A percentile compares a stretch with the other conserved stretches of the same genome.
Evolutionary conservation across 208 protist species (phyloP).

Genomic region (Acanthamoeba polyphaga): DNA sequence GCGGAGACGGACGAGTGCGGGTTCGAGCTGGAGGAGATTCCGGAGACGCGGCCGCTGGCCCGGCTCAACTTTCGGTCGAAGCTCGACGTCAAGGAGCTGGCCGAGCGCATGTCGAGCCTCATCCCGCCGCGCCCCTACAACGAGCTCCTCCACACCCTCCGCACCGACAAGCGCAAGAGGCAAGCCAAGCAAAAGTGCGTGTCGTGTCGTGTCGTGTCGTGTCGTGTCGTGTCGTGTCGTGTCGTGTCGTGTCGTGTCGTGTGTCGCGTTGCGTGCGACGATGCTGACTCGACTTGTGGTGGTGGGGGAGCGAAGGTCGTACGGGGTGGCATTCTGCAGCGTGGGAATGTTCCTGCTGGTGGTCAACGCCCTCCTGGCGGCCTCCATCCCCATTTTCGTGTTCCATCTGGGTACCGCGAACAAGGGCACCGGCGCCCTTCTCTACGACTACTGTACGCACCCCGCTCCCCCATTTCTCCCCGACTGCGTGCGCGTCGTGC

Average conservation of each 20-base stretch:
- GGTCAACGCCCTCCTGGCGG: constrained; percentile 35
- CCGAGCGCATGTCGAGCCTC: constrained; percentile 25
- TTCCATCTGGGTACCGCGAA: constrained; percentile 6
- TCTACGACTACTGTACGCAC: constrained; percentile 53
- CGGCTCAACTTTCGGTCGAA: constrained; percentile 7
- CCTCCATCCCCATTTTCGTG: constrained; percentile 9
- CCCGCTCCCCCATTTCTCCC: not conserved
- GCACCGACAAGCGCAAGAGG: constrained; percentile 18
- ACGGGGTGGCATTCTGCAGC: not conserved
- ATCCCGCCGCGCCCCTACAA: constrained; percentile 49
- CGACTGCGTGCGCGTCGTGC: not conserved
- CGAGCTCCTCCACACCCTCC: constrained; percentile 54
- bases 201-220: not conserved
- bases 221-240: not conserved
- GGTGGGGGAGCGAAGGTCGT: not conserved
- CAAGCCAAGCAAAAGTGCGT: not conserved
- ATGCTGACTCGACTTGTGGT: not conserved
- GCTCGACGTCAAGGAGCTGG: constrained; percentile 49
- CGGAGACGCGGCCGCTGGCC: constrained; percentile 12
- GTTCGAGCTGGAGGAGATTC: constrained; percentile 31
- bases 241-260: not conserved
- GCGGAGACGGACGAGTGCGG: not conserved
- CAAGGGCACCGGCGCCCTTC: not conserved
- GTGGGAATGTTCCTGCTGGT: constrained; percentile 4
- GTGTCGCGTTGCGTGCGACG: not conserved